Base-by-base conservation (phyloP, 257 asterid species). In the Solanum piurae region DNA sequence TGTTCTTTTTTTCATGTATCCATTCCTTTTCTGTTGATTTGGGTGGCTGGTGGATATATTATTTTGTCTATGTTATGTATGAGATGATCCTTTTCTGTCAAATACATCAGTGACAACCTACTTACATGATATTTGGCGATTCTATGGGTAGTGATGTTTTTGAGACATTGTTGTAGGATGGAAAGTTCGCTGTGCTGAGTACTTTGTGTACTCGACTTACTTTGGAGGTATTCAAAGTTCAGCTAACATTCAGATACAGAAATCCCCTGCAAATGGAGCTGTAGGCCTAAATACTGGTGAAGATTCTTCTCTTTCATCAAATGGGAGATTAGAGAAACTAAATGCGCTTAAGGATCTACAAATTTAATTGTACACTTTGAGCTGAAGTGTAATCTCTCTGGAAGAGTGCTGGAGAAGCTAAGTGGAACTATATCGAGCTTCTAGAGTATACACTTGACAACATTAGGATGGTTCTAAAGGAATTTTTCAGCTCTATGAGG, bases 201-300 rank as follows among this genome's bases (percentile, higher is more conserved):
- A 90, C 92, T 97, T 96, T 88, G 95, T 94, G 16, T 88, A 91
- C 89, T 92, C 99, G 6, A 90, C 92, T 9, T 95, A 95, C 89
- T 97, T 97, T 74, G 96, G 88, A 89, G 99, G 99, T 88, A 87
- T 89, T 86, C 89, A 62, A 83, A 93, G 99, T 94, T 95, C 98
- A 73, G 95, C 95, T 86, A 60, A 83, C 90, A 90, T 79, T 86
- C 92, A 90, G 89, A 89, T 23, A 20, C 91, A 86, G 88, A 89
- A 86, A 83, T 89, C 71, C 40, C 86, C 94, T 12, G 95, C 92
- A 93, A 95, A 92, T 89, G 98, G 94, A 76, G 88, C 88, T 87
- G 69, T 85, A 90, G 88, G 31, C 89, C 46, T 90, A 82, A 85
- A 83, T 76, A 33, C 92, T 31, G 90, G 88, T 88, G 89, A 86